Evolutionary conservation across 2,329 filamentous ascomycete genomes (phyloP).

Genomic region (Plectosphaerella plurivora): DNA sequence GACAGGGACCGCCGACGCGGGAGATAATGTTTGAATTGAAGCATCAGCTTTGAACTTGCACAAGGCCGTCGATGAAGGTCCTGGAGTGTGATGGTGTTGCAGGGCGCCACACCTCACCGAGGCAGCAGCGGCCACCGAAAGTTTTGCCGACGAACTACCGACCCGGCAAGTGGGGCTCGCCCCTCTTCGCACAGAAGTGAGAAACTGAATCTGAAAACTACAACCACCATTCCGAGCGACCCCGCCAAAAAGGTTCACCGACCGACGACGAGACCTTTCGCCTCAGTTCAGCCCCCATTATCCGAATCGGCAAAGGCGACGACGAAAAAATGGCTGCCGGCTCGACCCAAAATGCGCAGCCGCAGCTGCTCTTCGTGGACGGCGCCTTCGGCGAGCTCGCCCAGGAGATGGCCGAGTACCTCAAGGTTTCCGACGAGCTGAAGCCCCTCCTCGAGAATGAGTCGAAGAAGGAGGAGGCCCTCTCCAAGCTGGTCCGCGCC

Average conservation of each 20-base stretch:
- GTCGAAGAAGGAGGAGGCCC: slow-evolving; percentile 68
- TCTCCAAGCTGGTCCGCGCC: slow-evolving; percentile 84
- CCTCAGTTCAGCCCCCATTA: slow-evolving; percentile 4
- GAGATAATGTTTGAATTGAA: too few relatives aligned
- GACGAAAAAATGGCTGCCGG: slow-evolving; percentile 22
- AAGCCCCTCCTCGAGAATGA: slow-evolving; percentile 67
- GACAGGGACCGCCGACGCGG: too few relatives aligned
- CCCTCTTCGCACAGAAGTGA: slow-evolving; percentile 1
- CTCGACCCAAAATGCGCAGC: slow-evolving; percentile 40
- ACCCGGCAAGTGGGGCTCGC: neutral
- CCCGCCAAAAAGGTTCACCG: slow-evolving; percentile 6
- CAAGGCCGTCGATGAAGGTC: too few relatives aligned
- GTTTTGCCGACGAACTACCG: neutral
- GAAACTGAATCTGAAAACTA: slow-evolving; percentile 5
- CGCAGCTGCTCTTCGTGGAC: slow-evolving; percentile 73
- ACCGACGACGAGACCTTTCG: slow-evolving; percentile 7
- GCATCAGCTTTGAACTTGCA: too few relatives aligned
- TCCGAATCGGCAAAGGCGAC: neutral
- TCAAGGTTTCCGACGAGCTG: slow-evolving; percentile 78
- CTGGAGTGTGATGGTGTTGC: too few relatives aligned
- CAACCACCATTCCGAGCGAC: slow-evolving; percentile 2
- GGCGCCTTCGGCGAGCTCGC: slow-evolving; percentile 89
- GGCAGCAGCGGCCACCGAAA: too few relatives aligned
- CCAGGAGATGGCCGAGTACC: slow-evolving; percentile 90
- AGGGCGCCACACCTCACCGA: too few relatives aligned